Conservation (phyloP, 305 asterid genomes). For the Fraxinus nigra region DNA sequence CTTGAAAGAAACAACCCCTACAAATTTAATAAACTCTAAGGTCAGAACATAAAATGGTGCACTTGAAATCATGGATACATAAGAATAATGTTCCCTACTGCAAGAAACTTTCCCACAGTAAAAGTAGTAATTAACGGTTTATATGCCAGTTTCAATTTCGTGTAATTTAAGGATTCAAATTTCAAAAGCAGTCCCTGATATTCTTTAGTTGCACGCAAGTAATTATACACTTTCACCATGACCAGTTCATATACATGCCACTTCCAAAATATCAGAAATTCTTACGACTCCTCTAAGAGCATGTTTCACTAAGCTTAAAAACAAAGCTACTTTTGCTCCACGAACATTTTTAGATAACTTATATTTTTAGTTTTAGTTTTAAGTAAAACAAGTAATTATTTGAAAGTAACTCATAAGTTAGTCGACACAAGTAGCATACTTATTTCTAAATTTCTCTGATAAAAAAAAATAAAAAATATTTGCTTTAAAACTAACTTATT, state of each 20-base stretch:
- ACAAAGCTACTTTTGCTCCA: not conserved
- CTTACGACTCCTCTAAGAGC: not conserved
- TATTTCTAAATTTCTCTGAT: not conserved
- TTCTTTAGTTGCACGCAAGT: not conserved
- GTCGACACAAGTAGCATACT: not conserved
- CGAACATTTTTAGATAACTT: not conserved
- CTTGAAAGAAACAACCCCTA: constrained; percentile 59
- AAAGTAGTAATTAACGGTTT: not conserved
- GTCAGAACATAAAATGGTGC: not conserved
- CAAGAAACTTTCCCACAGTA: not conserved
- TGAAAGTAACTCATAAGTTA: not conserved
- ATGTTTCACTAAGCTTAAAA: not conserved
- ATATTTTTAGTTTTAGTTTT: not conserved
- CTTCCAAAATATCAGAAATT: no score
- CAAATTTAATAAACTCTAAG: not conserved
- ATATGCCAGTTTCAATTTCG: not conserved
- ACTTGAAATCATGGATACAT: not conserved
- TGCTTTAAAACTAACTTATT: not conserved
- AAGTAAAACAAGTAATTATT: not conserved
- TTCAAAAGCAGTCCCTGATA: not conserved
- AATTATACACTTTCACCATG: not conserved
- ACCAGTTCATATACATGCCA: not conserved
- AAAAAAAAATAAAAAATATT: no score
- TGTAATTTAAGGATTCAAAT: not conserved
- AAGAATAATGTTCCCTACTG: not conserved